Conservation (phyloP, 257 asterid species). For the Solanum virginianum region DNA sequence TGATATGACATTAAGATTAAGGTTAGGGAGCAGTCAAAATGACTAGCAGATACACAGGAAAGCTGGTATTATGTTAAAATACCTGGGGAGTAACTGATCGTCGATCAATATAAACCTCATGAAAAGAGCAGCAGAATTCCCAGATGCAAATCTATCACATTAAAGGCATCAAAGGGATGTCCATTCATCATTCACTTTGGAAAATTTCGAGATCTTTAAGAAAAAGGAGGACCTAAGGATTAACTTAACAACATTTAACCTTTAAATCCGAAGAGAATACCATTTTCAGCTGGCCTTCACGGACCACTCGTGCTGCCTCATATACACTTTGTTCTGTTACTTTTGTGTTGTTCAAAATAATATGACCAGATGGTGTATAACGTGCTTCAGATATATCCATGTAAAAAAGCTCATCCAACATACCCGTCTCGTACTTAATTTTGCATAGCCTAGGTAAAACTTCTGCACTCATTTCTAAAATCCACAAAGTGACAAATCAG, state of each 20-base stretch:
- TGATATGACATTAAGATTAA: neutral
- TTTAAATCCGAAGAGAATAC: conserved; percentile 19
- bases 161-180: neutral
- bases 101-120: too few species aligned
- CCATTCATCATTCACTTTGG: neutral
- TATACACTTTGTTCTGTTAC: conserved; percentile 16
- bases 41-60: neutral
- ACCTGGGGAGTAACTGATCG: too few species aligned
- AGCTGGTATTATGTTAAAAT: neutral
- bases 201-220: neutral
- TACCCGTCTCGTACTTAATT: conserved; percentile 9
- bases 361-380: conserved; percentile 5
- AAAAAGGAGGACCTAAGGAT: neutral
- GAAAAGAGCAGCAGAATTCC: conserved; percentile 4
- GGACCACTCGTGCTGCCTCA: conserved; percentile 8
- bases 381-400: conserved; percentile 2
- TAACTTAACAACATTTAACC: conserved; percentile 4
- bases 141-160: conserved; percentile 14
- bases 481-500: neutral
- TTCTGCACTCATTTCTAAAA: conserved; percentile 3
- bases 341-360: conserved; percentile 9
- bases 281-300: conserved; percentile 16
- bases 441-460: conserved; percentile 15
- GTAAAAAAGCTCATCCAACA: conserved; percentile 1
- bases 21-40: neutral